Percentiles rank a stretch among this genome's conserved stretches.
Evolutionary conservation across 2,329 filamentous ascomycete genomes (phyloP).

Genomic region (Byssothecium circinans): DNA sequence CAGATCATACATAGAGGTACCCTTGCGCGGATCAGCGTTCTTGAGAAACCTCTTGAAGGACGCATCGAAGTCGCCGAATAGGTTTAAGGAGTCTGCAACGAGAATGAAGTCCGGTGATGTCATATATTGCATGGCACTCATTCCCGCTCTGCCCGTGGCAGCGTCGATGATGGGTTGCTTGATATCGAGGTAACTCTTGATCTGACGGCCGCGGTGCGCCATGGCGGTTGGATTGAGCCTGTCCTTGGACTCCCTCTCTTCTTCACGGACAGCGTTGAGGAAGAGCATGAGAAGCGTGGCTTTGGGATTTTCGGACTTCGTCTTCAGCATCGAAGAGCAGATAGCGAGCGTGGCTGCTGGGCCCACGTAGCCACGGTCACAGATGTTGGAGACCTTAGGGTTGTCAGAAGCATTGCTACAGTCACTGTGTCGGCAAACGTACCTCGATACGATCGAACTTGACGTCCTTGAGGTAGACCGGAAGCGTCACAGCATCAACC

Average conservation of each 20-base stretch:
- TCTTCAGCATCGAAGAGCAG: slow-evolving; percentile 42
- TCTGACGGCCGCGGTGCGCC: too few species aligned
- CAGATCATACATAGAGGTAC: too few species aligned
- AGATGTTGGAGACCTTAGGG: slow-evolving; percentile 45
- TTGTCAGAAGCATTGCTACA: not conserved
- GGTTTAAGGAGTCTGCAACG: too few species aligned
- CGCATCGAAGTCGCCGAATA: too few species aligned
- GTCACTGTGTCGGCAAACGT: not conserved
- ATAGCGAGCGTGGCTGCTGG: slow-evolving; percentile 19
- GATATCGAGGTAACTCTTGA: not conserved
- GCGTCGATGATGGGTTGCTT: not conserved
- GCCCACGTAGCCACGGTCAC: slow-evolving; percentile 42
- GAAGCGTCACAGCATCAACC: slow-evolving; percentile 27
- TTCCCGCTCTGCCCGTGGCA: too few species aligned
- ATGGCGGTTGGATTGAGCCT: too few species aligned
- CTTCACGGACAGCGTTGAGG: slow-evolving; percentile 39
- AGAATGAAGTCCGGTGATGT: too few species aligned
- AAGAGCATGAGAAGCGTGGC: slow-evolving; percentile 50
- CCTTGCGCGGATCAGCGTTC: too few species aligned
- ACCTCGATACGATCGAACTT: slow-evolving; percentile 47
- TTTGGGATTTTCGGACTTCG: slow-evolving; percentile 36
- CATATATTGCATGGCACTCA: too few species aligned
- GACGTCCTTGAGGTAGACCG: slow-evolving; percentile 6
- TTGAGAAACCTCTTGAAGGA: too few species aligned
- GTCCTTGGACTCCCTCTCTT: slow-evolving; percentile 1